Conservation (phyloP, 768 basidiomycete species). For the Pholiota microspora region DNA sequence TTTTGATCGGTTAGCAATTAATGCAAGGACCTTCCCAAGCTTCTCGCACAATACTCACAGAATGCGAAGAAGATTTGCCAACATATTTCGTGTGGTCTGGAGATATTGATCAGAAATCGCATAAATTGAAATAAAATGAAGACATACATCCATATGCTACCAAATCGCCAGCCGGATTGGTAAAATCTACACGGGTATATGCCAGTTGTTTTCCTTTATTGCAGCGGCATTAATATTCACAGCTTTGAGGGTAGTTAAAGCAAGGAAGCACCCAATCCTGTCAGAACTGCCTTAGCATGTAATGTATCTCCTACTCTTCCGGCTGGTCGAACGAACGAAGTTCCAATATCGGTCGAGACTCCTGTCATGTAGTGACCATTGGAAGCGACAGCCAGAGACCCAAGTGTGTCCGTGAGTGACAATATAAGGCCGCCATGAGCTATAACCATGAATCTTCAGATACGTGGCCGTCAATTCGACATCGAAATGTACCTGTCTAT, state of each 20-base stretch:
- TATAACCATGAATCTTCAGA: slow-evolving; percentile 20
- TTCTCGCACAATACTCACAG: slow-evolving; percentile 27
- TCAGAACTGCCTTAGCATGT: slow-evolving; percentile 61
- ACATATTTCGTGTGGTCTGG: slow-evolving; percentile 86
- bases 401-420: slow-evolving; percentile 81
- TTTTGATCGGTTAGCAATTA: background rate
- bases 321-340: slow-evolving; percentile 76
- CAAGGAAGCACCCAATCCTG: slow-evolving; percentile 59
- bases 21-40: background rate
- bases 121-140: background rate
- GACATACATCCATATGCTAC: slow-evolving; percentile 76
- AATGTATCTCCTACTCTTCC: slow-evolving; percentile 71
- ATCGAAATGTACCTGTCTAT: slow-evolving; percentile 36
- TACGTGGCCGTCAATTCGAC: background rate
- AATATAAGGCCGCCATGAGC: slow-evolving; percentile 82
- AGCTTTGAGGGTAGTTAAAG: too few species aligned
- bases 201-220: slow-evolving; percentile 83
- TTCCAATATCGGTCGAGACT: slow-evolving; percentile 79
- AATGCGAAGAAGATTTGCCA: slow-evolving; percentile 59
- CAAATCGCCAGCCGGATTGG: slow-evolving; percentile 55
- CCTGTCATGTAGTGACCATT: slow-evolving; percentile 87
- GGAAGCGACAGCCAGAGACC: slow-evolving; percentile 79
- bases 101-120: background rate
- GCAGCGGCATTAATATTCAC: too few species aligned
- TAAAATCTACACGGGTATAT: slow-evolving; percentile 81